Evolutionary conservation across 2,329 filamentous ascomycete species (phyloP).

Genomic region (Ciborinia camelliae): DNA sequence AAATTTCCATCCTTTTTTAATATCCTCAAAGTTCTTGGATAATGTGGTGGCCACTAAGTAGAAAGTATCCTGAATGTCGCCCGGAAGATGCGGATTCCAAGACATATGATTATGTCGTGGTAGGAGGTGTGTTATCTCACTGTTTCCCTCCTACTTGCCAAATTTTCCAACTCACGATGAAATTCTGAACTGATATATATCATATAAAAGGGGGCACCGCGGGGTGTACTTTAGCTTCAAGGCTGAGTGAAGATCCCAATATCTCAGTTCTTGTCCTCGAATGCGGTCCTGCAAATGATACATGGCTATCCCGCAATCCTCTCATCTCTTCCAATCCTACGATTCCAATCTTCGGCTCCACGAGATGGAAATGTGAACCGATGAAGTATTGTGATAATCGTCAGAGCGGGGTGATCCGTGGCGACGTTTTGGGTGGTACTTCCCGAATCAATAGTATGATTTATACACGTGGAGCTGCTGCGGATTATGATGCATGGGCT

Average conservation of each 20-base stretch:
- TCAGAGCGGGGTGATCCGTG: neutral
- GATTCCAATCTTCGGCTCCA: neutral
- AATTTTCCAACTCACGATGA: neutral
- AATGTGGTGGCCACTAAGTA: neutral
- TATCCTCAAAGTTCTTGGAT: neutral
- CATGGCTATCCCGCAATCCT: conserved; percentile 6
- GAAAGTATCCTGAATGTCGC: neutral
- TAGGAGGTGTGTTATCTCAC: neutral
- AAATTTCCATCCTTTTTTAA: neutral
- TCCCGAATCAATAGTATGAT: conserved; percentile 43
- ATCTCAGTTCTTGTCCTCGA: conserved; percentile 42
- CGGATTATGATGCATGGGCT: conserved; percentile 46
- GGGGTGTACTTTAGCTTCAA: conserved; percentile 42
- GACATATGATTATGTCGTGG: neutral
- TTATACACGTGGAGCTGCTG: conserved; percentile 39
- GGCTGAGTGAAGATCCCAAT: conserved; percentile 40
- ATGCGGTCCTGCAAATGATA: conserved; percentile 33
- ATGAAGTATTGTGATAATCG: conserved; percentile 16
- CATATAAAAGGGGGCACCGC: conserved; percentile 40
- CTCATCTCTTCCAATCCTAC: conserved; percentile 1
- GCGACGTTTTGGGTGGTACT: conserved; percentile 39
- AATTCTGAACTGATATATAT: neutral
- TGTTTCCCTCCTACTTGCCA: no score
- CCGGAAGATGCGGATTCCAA: neutral
- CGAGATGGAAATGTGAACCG: conserved; percentile 11